phyloP scores from a whole-genome alignment of 2,329 filamentous ascomycete species.

The Fusarium sublunatum region DNA sequence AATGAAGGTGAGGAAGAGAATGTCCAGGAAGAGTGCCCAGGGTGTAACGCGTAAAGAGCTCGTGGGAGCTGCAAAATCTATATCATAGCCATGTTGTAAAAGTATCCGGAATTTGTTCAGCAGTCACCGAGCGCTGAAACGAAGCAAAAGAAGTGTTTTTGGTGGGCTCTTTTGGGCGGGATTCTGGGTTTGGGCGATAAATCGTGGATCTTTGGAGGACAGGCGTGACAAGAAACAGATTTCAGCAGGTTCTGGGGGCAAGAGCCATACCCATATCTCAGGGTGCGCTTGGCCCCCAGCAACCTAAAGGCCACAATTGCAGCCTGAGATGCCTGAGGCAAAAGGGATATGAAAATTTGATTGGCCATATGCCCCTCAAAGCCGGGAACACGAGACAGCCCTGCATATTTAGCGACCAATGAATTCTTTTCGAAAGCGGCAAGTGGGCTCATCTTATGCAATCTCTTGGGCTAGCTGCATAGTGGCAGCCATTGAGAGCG shows the following conservation, averaged over 20 bases:
- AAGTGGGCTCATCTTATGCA: constrained; percentile 28
- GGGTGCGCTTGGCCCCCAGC: constrained; percentile 38
- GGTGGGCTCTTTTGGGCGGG: constrained; percentile 27
- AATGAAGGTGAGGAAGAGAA: constrained; percentile 26
- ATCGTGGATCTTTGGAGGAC: constrained; percentile 36
- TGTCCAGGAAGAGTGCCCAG: constrained; percentile 41
- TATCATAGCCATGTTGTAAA: constrained; percentile 45
- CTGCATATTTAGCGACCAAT: constrained; percentile 41
- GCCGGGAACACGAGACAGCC: constrained; percentile 39
- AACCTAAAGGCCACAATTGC: constrained; percentile 30
- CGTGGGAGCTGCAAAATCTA: constrained; percentile 44
- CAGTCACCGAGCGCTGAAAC: constrained; percentile 40
- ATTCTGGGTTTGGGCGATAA: constrained; percentile 31
- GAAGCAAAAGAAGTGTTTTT: constrained; percentile 22
- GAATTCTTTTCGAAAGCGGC: neutral
- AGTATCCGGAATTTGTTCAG: constrained; percentile 31
- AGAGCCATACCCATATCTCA: constrained; percentile 45
- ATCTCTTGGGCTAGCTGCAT: constrained; percentile 28
- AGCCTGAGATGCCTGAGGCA: constrained; percentile 47
- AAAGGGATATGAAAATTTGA: neutral
- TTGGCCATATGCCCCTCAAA: constrained; percentile 28
- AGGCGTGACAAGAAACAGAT: constrained; percentile 45
- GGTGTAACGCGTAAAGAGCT: constrained; percentile 40
- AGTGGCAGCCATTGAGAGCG: constrained; percentile 16
- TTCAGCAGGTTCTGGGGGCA: constrained; percentile 40